A percentile compares a stretch with the other conserved stretches of the same genome.
Conservation (phyloP, 2,329 filamentous ascomycete species). For the Sarocladiaceae sp. region DNA sequence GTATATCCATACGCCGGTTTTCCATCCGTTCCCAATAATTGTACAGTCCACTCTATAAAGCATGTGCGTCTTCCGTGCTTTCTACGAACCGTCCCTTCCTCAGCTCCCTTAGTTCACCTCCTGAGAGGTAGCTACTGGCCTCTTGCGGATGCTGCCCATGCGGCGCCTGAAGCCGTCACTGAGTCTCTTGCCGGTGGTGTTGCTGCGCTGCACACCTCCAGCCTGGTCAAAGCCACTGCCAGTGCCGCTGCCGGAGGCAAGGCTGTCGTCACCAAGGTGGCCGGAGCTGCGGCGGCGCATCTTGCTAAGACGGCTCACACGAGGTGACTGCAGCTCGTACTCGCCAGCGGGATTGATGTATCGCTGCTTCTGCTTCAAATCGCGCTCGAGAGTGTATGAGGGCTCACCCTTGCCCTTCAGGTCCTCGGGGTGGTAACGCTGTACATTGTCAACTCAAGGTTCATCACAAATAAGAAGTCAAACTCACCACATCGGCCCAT, state of each 20-base stretch:
- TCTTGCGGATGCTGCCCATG: slow-evolving; percentile 45
- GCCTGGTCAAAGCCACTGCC: slow-evolving; percentile 12
- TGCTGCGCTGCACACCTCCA: slow-evolving; percentile 27
- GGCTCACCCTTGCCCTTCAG: slow-evolving; percentile 80
- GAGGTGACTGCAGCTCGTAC: slow-evolving; percentile 40
- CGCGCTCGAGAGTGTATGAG: slow-evolving; percentile 63
- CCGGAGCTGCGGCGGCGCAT: slow-evolving; percentile 33
- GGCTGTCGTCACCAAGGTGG: slow-evolving; percentile 19
- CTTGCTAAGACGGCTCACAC: slow-evolving; percentile 26
- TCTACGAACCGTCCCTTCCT: no score
- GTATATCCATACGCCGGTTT: no score
- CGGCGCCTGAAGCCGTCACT: slow-evolving; percentile 47
- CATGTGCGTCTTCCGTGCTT: no score
- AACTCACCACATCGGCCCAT: slow-evolving; percentile 64
- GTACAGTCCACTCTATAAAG: no score
- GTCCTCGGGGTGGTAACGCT: slow-evolving; percentile 69
- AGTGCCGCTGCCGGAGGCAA: slow-evolving; percentile 13
- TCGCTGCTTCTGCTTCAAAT: slow-evolving; percentile 51
- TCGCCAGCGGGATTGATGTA: slow-evolving; percentile 24
- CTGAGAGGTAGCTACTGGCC: slow-evolving; percentile 21
- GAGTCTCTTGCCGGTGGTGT: slow-evolving; percentile 36
- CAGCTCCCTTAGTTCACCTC: slow-evolving; percentile 14
- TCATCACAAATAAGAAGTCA: not conserved
- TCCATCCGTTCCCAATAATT: no score
- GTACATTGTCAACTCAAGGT: slow-evolving; percentile 21